Evolutionary conservation across 306 rosid species (phyloP), one percentile per base, ranked within the genome.

Genomic region (Cucumis hystrix): DNA sequence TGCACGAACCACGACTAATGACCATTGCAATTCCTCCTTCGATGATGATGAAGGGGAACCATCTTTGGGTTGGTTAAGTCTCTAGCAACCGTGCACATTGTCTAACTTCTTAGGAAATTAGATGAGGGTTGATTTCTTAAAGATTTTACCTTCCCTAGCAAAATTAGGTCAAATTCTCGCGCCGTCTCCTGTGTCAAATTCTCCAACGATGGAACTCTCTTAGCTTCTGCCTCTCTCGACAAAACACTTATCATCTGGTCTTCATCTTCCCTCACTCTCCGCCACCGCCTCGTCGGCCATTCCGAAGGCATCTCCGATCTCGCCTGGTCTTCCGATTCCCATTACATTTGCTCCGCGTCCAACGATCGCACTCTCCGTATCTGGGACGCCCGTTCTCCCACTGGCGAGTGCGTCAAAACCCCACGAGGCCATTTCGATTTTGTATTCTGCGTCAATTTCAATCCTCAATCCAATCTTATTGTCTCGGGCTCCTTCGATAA

Each of bases 401-500:
- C 78, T 60, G 82, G 85, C 43, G 96, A 90, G 80, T 87, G 93
- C 84, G 96, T 95, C 40, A 92, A 95, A 86, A 95, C 87, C 68
- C 96, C 92, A 60, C 89, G 93, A 6, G 97, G 97, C 28, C 99
- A 95, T 78, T 56, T 88, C 62, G 66, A 88, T 69, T 30, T 77
- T 45, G 97, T 95, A 1, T 92, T 92, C 85, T 95, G 99, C 73
- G 99, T 91, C 15, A 95, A 92, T 54, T 95, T 95, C 86, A 89
- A 91, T 25, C 88, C 91, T 8, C 98, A 90, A 39, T 92, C 96
- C 4, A 90, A 85, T 51, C 81, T 79, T 81, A 95, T 95, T 12
- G 98, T 95, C 28, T 95, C 98, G 10, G 97, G 97, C 2, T 90
- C 97, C 5, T 95, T 92, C 40, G 98, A 95, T 61, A 97, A 92